Evolutionary conservation across 169 alveolate species (phyloP).

Genomic region (Fabrea salina): DNA sequence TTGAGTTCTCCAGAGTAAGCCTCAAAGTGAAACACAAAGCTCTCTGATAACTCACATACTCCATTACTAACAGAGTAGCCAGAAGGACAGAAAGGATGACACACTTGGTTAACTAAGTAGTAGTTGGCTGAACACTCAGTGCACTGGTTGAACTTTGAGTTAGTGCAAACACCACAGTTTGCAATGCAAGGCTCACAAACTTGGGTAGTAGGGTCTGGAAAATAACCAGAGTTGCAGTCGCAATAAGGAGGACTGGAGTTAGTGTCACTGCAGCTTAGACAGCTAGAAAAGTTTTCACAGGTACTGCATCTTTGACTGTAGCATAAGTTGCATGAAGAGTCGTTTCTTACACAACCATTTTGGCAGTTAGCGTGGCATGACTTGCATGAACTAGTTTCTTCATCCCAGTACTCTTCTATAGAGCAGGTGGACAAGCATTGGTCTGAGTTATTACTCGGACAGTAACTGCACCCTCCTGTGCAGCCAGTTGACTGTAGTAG

Average conservation of each 20-base stretch:
- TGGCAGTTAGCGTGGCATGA: no score
- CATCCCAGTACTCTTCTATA: no score
- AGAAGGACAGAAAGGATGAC: neutral
- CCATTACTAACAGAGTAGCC: neutral
- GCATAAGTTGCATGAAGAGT: neutral
- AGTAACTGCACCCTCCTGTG: no score
- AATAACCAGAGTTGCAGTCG: neutral
- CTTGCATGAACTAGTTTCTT: no score
- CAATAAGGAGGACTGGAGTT: neutral
- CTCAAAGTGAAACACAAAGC: no score
- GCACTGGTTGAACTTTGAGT: neutral
- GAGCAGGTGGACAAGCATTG: no score
- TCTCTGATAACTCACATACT: no score
- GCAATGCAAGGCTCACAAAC: neutral
- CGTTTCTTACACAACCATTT: neutral
- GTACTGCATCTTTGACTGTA: neutral
- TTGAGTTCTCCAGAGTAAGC: no score
- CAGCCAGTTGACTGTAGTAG: no score
- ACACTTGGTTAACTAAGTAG: neutral
- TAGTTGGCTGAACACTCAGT: neutral
- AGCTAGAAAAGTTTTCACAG: neutral
- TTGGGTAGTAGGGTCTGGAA: no score
- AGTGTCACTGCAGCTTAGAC: neutral
- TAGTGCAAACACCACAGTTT: neutral
- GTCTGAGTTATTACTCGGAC: no score